These are phyloP conservation scores for Curvularia spicifera DNA, from an alignment of 2,329 filamentous ascomycete genomes.

Conservation along the genomic window DNA sequence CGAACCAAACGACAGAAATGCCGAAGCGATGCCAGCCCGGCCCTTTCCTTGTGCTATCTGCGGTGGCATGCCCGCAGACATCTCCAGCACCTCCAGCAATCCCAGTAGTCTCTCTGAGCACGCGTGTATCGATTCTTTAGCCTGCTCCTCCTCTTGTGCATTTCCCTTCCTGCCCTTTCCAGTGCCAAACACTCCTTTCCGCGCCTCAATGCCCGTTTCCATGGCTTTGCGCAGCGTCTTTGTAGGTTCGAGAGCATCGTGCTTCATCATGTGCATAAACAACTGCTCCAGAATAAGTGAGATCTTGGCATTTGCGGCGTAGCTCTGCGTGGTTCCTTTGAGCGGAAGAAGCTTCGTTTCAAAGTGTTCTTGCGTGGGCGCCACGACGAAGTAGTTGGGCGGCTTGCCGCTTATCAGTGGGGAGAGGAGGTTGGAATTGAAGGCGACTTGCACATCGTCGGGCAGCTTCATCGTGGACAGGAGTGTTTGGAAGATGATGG, in stretches of 20 bases:
- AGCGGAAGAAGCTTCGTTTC: slow-evolving; percentile 35
- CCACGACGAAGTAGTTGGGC: slow-evolving; percentile 34
- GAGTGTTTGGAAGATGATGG: slow-evolving; percentile 64
- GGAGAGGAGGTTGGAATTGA: slow-evolving; percentile 49
- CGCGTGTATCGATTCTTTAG: slow-evolving; percentile 41
- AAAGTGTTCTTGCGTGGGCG: slow-evolving; percentile 40
- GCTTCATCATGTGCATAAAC: slow-evolving; percentile 39
- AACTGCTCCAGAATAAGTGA: slow-evolving; percentile 46
- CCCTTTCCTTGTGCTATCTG: slow-evolving; percentile 12
- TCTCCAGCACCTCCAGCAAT: slow-evolving; percentile 44
- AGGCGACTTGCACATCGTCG: slow-evolving; percentile 54
- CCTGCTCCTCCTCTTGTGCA: slow-evolving; percentile 46
- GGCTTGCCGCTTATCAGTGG: slow-evolving; percentile 33
- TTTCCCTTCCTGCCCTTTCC: slow-evolving; percentile 54
- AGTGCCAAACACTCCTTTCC: slow-evolving; percentile 54
- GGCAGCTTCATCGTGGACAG: slow-evolving; percentile 57
- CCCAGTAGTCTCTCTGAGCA: slow-evolving; percentile 46
- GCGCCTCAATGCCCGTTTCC: slow-evolving; percentile 60
- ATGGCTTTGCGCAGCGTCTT: slow-evolving; percentile 53
- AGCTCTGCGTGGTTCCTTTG: slow-evolving; percentile 35
- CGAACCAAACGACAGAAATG: slow-evolving; percentile 29
- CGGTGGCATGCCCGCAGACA: slow-evolving; percentile 21
- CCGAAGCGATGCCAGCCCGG: not conserved
- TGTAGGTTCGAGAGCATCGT: slow-evolving; percentile 29
- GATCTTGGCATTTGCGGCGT: slow-evolving; percentile 44